Base-by-base conservation (phyloP, 257 asterid genomes). In the Salvia hispanica region DNA sequence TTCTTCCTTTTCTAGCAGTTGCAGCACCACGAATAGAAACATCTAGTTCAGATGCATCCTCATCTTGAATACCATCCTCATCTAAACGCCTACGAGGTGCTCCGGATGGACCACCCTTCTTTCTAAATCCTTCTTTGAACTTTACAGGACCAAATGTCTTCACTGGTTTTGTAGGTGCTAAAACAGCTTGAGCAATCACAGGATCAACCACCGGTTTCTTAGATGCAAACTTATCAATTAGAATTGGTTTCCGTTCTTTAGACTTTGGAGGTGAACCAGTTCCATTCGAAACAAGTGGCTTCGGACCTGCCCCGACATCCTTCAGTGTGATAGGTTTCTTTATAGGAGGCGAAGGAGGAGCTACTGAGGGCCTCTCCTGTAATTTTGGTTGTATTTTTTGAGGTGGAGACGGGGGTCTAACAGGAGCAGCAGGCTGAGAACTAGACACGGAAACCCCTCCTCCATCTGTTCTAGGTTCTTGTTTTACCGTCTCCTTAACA, bases 141-240 rank as follows among this genome's bases (percentile, higher is more conserved):
- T 72, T 94, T 55, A 91, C 92, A 66, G 85, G 86, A 3, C 86
- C 73, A 45, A 87, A 79, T 55, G 80, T 73, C 84, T 80, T 91
- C 58, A 77, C 84, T 4, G 90, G 96, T 67, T 88, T 94, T 12
- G 90, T 70, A 10, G 96, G 99, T 61, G 92, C 88, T 76, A 85
- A 68, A 76, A 85, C 96, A 71, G 93, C 86, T 76, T 94, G 93
- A 66, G 91, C 88, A 31, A 77, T 78, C 77, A 71, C 4, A 69
- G 99, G 95, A 76, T 94, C 95, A 57, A 79, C 91, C 42, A 45
- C 88, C 42, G 99, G 76, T 70, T 94, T 91, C 86, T 91, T 91
- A 42, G 96, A 82, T 2, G 99, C 98, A 78, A 94, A 94, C 72
- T 91, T 94, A 80, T 94, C 99, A 6, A 94, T 82, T 67, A 94